phyloP scores from a whole-genome alignment of 148 eudicot species.

The Rhododendron mucronatum region DNA sequence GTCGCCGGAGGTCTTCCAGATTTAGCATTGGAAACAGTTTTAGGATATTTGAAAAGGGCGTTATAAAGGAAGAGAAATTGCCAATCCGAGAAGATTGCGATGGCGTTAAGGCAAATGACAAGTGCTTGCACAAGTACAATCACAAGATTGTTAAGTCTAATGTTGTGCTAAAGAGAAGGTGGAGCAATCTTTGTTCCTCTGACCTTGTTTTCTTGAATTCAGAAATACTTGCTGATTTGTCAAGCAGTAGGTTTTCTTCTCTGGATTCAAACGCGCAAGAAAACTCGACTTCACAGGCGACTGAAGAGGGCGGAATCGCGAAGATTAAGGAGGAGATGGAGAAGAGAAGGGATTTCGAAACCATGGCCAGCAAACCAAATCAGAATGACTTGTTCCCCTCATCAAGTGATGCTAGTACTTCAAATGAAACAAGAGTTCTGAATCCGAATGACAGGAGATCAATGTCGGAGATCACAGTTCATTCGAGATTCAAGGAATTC shows the following conservation, averaged over 20 bases:
- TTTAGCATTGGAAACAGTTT: slow-evolving; percentile 47
- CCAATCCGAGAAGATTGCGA: background rate
- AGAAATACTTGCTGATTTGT: slow-evolving; percentile 48
- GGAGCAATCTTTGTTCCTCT: slow-evolving; percentile 29
- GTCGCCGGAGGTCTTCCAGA: slow-evolving; percentile 30
- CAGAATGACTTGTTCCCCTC: slow-evolving; percentile 13
- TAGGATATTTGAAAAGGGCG: slow-evolving; percentile 17
- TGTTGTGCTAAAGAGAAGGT: slow-evolving; percentile 57
- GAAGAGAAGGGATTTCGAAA: slow-evolving; percentile 23
- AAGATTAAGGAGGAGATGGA: slow-evolving; percentile 36
- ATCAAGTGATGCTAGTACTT: slow-evolving; percentile 2
- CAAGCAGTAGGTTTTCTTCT: slow-evolving; percentile 43
- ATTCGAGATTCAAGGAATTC: slow-evolving; percentile 47
- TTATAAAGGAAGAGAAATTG: background rate
- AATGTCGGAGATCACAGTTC: slow-evolving; percentile 63
- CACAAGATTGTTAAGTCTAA: slow-evolving; percentile 62
- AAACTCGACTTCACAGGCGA: background rate
- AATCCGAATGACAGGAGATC: slow-evolving; percentile 49
- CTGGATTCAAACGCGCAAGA: slow-evolving; percentile 3
- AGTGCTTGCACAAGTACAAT: slow-evolving; percentile 44
- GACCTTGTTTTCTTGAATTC: slow-evolving; percentile 40
- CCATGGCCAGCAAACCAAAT: slow-evolving; percentile 26
- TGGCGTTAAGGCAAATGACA: background rate
- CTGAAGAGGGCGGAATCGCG: slow-evolving; percentile 8
- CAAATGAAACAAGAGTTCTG: background rate